Evolutionary conservation across 2,329 filamentous ascomycete species (phyloP), one percentile per base, ranked within the genome.

Genomic region (Bipolaris sorokiniana): DNA sequence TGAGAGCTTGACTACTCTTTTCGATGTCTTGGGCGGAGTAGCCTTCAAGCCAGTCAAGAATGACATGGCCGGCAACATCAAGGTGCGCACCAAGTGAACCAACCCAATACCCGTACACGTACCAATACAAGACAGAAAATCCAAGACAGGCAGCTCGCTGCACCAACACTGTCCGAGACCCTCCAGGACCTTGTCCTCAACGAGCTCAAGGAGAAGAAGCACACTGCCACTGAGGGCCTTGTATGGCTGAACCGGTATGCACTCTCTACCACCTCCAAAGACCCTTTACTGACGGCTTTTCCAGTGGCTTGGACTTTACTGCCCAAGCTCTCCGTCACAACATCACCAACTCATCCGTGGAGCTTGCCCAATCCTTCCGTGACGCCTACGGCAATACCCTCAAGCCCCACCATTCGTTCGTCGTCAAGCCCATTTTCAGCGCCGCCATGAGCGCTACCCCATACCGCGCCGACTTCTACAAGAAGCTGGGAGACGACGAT

Each of bases 391-490:
- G 84, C 75, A 83, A 82, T 69, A 97, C 94, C 48, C 89, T 99
- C 70, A 97, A 96, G 82, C 90, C 90, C 23, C 88, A 96, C 82
- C 95, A 99, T 83, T 87, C 84, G 74, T 92, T 96, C 79, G 70
- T 97, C 62, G 82, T 97, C 70, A 97, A 96, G 84, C 92, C 92
- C 59, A 84, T 97, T 74, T 98, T 98, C 85, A 90, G 85, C 69
- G 90, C 92, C 61, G 94, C 94, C 76, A 97, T 99, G 92, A 86
- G 86, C 68, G 93, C 92, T 16, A 94, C 90, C 66, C 95, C 95
- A 1, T 97, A 97, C 84, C 87, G 94, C 67, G 91, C 91, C 76
- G 91, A 94, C 78, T 98, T 99, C 76, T 98, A 97, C 77, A 79
- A 79, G 64, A 97, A 97, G 85, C 83, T 99, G 41, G 92, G 90